Conservation (phyloP, 2,329 filamentous ascomycete species). For the Teratosphaeria destructans region DNA sequence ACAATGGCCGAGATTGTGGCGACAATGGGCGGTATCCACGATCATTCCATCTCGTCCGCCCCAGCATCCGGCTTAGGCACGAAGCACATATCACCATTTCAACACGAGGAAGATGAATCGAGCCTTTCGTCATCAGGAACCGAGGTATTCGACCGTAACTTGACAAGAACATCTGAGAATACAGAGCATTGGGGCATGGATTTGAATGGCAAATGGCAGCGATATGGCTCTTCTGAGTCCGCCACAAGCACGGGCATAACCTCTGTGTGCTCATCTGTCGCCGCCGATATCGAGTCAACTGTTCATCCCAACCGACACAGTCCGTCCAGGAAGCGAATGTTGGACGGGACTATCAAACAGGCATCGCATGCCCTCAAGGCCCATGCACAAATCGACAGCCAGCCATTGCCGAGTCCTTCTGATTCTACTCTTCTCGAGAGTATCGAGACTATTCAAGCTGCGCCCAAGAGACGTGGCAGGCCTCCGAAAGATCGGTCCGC, state of each 20-base stretch:
- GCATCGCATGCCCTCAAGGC: not conserved
- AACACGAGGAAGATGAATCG: slow-evolving; percentile 20
- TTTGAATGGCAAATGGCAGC: slow-evolving; percentile 21
- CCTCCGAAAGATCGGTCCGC: slow-evolving; percentile 20
- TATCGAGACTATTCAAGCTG: not conserved
- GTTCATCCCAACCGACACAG: slow-evolving; percentile 3
- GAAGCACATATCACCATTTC: not conserved
- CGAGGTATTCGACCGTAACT: slow-evolving; percentile 18
- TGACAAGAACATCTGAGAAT: slow-evolving; percentile 6
- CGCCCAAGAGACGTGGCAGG: slow-evolving; percentile 20
- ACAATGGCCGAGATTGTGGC: slow-evolving; percentile 2
- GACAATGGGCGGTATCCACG: slow-evolving; percentile 1
- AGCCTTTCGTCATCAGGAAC: slow-evolving; percentile 22
- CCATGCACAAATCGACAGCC: not conserved
- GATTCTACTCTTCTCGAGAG: not conserved
- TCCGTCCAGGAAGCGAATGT: slow-evolving; percentile 19
- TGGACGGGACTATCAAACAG: slow-evolving; percentile 20
- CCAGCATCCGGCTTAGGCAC: not conserved
- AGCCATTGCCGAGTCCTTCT: not conserved
- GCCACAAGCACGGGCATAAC: slow-evolving; percentile 24
- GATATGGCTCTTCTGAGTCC: slow-evolving; percentile 24
- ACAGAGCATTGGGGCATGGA: slow-evolving; percentile 16
- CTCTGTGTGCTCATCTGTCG: slow-evolving; percentile 23
- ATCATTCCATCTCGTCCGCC: not conserved
- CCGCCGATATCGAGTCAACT: slow-evolving; percentile 15